phyloP scores from a whole-genome alignment of 306 rosid species.

The Rosa persica region DNA sequence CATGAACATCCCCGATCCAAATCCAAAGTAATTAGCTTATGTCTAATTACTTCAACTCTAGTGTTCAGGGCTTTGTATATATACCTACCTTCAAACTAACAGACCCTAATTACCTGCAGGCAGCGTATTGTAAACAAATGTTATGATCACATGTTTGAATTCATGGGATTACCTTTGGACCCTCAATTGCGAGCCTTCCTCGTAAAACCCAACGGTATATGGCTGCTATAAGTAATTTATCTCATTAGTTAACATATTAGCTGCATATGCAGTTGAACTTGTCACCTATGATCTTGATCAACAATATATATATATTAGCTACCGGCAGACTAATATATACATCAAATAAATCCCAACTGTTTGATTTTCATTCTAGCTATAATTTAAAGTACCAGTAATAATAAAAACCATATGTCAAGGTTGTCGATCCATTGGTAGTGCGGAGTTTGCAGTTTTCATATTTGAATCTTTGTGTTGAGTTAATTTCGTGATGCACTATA shows the following conservation, averaged over 20 bases:
- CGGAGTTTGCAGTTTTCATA: neutral
- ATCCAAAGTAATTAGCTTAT: neutral
- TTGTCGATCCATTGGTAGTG: neutral
- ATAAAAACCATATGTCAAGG: neutral
- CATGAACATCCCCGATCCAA: neutral
- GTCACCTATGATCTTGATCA: too few species aligned
- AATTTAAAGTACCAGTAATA: neutral
- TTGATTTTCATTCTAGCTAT: neutral
- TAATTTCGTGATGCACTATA: neutral
- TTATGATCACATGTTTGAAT: slow-evolving; percentile 48
- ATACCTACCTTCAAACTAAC: neutral
- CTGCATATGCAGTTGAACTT: too few species aligned
- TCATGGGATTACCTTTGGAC: slow-evolving; percentile 53
- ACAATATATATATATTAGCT: too few species aligned
- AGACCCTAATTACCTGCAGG: slow-evolving; percentile 11
- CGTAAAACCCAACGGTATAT: neutral
- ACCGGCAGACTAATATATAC: neutral
- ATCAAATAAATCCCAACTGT: neutral
- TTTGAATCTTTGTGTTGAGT: neutral
- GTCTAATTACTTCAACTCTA: neutral
- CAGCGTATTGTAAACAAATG: neutral
- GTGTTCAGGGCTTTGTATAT: neutral
- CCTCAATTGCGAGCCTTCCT: slow-evolving; percentile 49
- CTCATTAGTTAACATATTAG: too few species aligned
- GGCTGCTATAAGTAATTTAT: neutral